Conservation (phyloP, 1,284 basidiomycete species). For the Wallemia hederae region DNA sequence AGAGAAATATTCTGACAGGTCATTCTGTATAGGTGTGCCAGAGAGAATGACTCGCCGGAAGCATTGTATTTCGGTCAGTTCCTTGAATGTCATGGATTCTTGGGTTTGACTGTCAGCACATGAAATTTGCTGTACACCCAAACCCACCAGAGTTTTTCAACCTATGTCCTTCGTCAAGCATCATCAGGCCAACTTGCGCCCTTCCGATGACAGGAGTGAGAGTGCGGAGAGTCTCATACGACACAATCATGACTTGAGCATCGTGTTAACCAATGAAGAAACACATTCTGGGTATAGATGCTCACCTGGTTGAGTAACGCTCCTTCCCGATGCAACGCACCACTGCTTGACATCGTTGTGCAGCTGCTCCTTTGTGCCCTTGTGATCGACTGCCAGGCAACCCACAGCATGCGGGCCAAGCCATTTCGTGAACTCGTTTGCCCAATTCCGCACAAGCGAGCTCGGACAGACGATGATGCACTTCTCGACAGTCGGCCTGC, state of each 20-base stretch:
- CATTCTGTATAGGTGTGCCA: slow-evolving; percentile 79
- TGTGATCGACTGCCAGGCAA: slow-evolving; percentile 62
- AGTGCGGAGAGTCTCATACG: slow-evolving; percentile 84
- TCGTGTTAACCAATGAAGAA: slow-evolving; percentile 1
- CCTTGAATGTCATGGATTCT: slow-evolving; percentile 71
- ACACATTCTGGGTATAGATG: slow-evolving; percentile 3
- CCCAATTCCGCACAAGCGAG: slow-evolving; percentile 93
- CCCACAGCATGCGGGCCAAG: slow-evolving; percentile 53
- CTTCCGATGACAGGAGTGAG: slow-evolving; percentile 41
- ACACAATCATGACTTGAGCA: slow-evolving; percentile 75
- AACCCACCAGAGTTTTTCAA: slow-evolving; percentile 72
- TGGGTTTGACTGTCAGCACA: slow-evolving; percentile 3
- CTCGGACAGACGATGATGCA: slow-evolving; percentile 94
- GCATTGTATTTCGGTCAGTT: slow-evolving; percentile 57
- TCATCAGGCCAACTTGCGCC: slow-evolving; percentile 59
- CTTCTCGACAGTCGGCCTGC: slow-evolving; percentile 76
- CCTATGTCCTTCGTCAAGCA: slow-evolving; percentile 91
- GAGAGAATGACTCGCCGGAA: slow-evolving; percentile 86
- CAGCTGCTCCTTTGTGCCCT: slow-evolving; percentile 52
- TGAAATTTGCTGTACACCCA: not conserved
- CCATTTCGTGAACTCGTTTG: slow-evolving; percentile 90
- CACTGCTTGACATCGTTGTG: slow-evolving; percentile 51
- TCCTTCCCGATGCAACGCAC: slow-evolving; percentile 57
- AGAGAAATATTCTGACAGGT: slow-evolving; percentile 88
- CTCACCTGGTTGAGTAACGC: slow-evolving; percentile 61